Conservation (phyloP, 108 stramenopile species). For the Cyclotella atomus region DNA sequence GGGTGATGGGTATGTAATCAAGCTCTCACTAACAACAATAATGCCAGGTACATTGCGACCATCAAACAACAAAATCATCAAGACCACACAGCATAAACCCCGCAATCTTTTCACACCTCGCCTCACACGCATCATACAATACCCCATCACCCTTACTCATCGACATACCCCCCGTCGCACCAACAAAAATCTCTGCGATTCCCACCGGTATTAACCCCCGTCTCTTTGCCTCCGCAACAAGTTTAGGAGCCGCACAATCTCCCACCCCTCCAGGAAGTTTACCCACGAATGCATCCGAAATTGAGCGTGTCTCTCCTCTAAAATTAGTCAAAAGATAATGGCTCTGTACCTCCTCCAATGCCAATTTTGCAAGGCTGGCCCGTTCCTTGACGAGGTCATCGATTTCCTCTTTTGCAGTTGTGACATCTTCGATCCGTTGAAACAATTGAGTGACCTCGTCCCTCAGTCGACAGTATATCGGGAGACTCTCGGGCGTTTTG, state of each 20-base stretch:
- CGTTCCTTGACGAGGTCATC: constrained; percentile 4
- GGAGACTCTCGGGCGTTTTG: constrained; percentile 10
- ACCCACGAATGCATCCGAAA: background rate
- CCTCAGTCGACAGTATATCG: constrained; percentile 3
- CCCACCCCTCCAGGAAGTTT: constrained; percentile 20
- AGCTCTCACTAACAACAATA: too few relatives aligned
- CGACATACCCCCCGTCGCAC: constrained; percentile 9
- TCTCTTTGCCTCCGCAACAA: constrained; percentile 6
- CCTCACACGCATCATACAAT: constrained; percentile 19
- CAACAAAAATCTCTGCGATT: constrained; percentile 25
- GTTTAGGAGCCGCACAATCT: constrained; percentile 25
- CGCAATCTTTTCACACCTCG: constrained; percentile 12
- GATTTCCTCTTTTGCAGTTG: background rate
- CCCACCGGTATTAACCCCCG: constrained; percentile 19
- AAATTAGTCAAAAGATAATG: constrained; percentile 15
- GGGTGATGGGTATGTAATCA: too few relatives aligned
- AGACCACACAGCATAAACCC: constrained; percentile 34
- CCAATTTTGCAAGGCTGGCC: constrained; percentile 4
- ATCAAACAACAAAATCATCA: background rate
- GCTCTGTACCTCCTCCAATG: constrained; percentile 4
- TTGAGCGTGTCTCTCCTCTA: constrained; percentile 6
- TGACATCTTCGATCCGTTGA: background rate
- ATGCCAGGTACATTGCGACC: too few relatives aligned
- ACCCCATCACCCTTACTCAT: background rate
- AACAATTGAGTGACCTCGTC: constrained; percentile 13